These are phyloP conservation scores for Jamesozyma spencerorum DNA, from an alignment of 805 yeast species.

Conservation along the genomic window DNA sequence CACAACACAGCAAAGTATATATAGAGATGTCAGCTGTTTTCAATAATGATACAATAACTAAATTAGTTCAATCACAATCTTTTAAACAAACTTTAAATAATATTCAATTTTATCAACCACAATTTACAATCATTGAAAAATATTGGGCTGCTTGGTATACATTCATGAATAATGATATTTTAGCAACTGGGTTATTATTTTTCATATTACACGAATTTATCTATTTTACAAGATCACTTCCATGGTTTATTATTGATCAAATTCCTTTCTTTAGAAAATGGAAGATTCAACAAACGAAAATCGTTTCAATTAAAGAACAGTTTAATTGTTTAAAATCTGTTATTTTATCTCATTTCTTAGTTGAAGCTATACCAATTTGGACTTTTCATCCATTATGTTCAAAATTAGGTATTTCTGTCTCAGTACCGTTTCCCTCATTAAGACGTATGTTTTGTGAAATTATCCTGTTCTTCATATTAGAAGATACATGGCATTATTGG, in stretches of 20 bases:
- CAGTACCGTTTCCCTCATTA: constrained; percentile 72
- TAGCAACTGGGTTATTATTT: constrained; percentile 80
- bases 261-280: constrained; percentile 71
- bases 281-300: constrained; percentile 75
- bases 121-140: constrained; percentile 47
- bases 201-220: constrained; percentile 70
- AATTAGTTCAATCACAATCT: constrained; percentile 7
- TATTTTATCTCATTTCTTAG: constrained; percentile 69
- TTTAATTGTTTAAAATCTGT: constrained; percentile 84
- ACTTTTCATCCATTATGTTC: constrained; percentile 84
- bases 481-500: constrained; percentile 93
- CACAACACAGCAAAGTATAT: no score
- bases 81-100: constrained; percentile 14
- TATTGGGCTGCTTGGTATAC: constrained; percentile 80
- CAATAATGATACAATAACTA: constrained; percentile 17
- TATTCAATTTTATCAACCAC: constrained; percentile 30
- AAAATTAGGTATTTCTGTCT: constrained; percentile 57
- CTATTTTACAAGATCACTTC: constrained; percentile 83
- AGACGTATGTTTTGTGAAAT: constrained; percentile 54
- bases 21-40: constrained; percentile 27
- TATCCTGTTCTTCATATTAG: constrained; percentile 67
- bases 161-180: constrained; percentile 68
- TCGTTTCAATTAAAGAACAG: constrained; percentile 69
- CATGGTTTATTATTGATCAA: constrained; percentile 77
- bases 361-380: constrained; percentile 92